Evolutionary conservation across 1,284 basidiomycete genomes (phyloP).

Genomic region (Papiliotrema nemorosa): DNA sequence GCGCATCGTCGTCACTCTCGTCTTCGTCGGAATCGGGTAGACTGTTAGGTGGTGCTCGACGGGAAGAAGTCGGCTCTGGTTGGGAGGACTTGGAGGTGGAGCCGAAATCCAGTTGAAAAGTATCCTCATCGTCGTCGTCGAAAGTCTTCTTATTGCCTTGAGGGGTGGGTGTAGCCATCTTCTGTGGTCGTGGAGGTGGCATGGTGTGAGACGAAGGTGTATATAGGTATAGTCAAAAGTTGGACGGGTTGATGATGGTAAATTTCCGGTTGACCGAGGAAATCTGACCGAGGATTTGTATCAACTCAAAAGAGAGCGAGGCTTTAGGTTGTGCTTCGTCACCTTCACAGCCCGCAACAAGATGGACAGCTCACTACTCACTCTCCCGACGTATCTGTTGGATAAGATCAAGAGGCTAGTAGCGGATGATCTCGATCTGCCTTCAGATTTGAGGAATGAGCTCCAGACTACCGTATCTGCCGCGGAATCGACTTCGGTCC

Average conservation of each 20-base stretch:
- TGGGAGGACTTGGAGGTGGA: too few species aligned
- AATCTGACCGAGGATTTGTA: too few species aligned
- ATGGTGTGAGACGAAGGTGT: too few species aligned
- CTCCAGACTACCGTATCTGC: not conserved
- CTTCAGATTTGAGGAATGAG: slow-evolving; percentile 14
- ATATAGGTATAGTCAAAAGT: too few species aligned
- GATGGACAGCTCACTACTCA: slow-evolving; percentile 17
- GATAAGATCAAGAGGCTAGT: slow-evolving; percentile 26
- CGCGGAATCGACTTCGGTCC: not conserved
- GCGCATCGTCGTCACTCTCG: slow-evolving; percentile 27
- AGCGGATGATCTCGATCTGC: slow-evolving; percentile 13
- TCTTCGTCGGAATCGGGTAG: slow-evolving; percentile 3
- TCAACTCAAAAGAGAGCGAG: too few species aligned
- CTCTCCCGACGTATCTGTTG: slow-evolving; percentile 33
- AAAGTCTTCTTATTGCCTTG: slow-evolving; percentile 5
- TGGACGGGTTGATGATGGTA: too few species aligned
- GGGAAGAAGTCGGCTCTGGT: not conserved
- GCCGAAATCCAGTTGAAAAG: not conserved
- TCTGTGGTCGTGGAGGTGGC: not conserved
- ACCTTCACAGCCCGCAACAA: too few species aligned
- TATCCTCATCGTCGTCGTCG: not conserved
- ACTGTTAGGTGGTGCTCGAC: not conserved
- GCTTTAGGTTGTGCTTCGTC: too few species aligned
- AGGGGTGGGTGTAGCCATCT: not conserved
- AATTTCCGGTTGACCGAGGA: too few species aligned